Percentiles rank a stretch among this genome's conserved stretches.
These are phyloP conservation scores for Pleomassaria siparia DNA, from an alignment of 2,329 filamentous ascomycete species.

Conservation along the genomic window DNA sequence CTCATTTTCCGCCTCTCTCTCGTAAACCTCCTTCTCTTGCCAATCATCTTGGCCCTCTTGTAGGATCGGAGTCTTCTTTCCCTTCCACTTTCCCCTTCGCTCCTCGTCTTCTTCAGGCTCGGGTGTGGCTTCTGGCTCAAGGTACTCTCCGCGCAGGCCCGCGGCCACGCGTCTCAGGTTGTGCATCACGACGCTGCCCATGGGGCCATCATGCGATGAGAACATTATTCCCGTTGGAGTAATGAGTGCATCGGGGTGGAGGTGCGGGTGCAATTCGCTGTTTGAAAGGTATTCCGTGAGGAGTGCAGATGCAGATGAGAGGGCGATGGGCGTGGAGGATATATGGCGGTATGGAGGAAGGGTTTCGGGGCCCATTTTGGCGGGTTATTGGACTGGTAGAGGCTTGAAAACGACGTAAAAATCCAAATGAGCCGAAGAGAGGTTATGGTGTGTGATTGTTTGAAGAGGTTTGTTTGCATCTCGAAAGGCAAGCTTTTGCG, in stretches of 20 bases:
- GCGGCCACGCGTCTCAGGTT: constrained; percentile 56
- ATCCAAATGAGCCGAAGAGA: too few species aligned
- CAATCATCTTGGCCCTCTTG: neutral
- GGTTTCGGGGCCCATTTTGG: constrained; percentile 35
- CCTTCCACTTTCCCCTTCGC: constrained; percentile 11
- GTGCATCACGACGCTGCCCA: constrained; percentile 53
- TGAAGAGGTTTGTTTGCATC: neutral
- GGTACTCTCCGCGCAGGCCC: constrained; percentile 54
- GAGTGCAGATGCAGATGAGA: constrained; percentile 34
- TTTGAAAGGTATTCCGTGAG: constrained; percentile 46
- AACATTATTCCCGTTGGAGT: constrained; percentile 46
- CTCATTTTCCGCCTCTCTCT: constrained; percentile 43
- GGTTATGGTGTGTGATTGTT: neutral
- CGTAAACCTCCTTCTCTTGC: constrained; percentile 28
- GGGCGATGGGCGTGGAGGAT: constrained; percentile 33
- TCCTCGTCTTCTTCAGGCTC: constrained; percentile 39
- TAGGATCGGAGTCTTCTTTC: constrained; percentile 16
- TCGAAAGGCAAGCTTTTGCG: constrained; percentile 5
- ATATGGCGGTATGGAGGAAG: constrained; percentile 43
- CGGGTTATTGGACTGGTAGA: too few species aligned
- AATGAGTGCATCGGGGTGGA: constrained; percentile 53
- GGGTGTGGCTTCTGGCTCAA: constrained; percentile 47
- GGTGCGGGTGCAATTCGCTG: constrained; percentile 45
- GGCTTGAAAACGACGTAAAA: too few species aligned
- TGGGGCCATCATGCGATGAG: constrained; percentile 45